Base-by-base conservation (phyloP, 805 yeast genomes). In the Sugiyamaella chiloensis region DNA sequence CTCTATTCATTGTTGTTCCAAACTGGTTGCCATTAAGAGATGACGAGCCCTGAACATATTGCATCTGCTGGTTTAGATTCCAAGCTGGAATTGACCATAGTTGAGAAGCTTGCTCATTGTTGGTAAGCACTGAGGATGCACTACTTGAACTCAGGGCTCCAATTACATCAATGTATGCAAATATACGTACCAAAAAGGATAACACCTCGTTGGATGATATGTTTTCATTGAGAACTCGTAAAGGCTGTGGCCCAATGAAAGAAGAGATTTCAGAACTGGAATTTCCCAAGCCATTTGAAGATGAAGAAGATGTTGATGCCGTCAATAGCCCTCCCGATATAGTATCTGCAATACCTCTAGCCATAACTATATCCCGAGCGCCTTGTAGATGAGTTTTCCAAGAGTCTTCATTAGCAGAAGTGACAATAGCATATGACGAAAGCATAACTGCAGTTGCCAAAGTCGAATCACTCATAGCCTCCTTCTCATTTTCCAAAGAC, bases 311-410 rank as follows among this genome's bases (percentile, higher is more conserved):
- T 20, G 14, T 26, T 12, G 42, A 24, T 4, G 23, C 16, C 20
- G 42, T 24, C 12, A 55, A 24, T 9, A 50, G 12, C 4, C 56
- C 58, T 8, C 58, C 59, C 6, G 48, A 19, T 2, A 46, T 12
- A 5, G 42, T 70, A 44, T 63, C 66, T 17, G 67, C 62, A 36
- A 72, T 62, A 11, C 78, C 75, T 52, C 85, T 60, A 27, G 82
- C 75, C 48, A 74, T 59, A 20, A 83, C 70, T 32, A 84, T 81
- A 57, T 81, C 84, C 49, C 79, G 69, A 0, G 90, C 89, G 0
- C 89, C 89, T 30, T 74, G 69, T 44, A 79, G 67, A 60, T 85
- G 93, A 1, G 81, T 75, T 58, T 81, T 71, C 79, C 87, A 86
- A 40, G 48, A 59, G 46, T 68, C 52, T 68, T 70, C 50, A 5